Base-by-base conservation (phyloP, 192 early-diverging fungal genomes). In the Dissophora globulifera region DNA sequence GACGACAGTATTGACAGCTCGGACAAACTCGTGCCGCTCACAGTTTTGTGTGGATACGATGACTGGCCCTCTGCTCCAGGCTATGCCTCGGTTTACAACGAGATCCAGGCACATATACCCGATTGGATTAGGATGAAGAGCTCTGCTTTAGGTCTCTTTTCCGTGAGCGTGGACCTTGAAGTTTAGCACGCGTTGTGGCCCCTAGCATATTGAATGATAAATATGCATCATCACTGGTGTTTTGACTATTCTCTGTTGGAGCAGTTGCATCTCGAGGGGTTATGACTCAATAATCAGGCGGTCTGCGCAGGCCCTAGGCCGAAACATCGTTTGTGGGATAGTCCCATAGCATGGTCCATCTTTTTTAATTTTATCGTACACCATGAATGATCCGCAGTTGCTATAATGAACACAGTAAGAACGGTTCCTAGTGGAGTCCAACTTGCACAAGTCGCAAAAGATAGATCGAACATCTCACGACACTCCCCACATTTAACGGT, bases 401-500 rank as follows among this genome's bases (percentile, higher is more conserved):
- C n/a, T n/a, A n/a, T n/a, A n/a, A n/a, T n/a, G n/a, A n/a, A n/a
- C n/a, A n/a, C n/a, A n/a, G n/a, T n/a, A n/a, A n/a, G n/a, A n/a
- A n/a, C n/a, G n/a, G n/a, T n/a, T n/a, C n/a, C n/a, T n/a, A n/a
- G n/a, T n/a, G n/a, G n/a, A 56, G 43, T 55, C 58, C 59, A 60
- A 26, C 47, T 45, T 48, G 63, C 54, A 66, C 72, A 76, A 49
- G 51, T 49, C 35, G 60, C 65, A 75, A 61, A 52, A 16, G 43
- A 56, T 25, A 81, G 61, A 42, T 49, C 38, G 67, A 47, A 60
- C 59, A 55, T 70, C 71, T 69, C 35, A 50, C 72, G 57, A 76
- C 63, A 67, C 63, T 51, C 17, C 67, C 63, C 63, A 58, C 47
- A 49, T 79, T 91, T 92, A 93, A 93, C 91, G 92, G 89, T 93